Base-by-base conservation (phyloP, 1,284 basidiomycete genomes). In the Neotropicomus parvogracilis region DNA sequence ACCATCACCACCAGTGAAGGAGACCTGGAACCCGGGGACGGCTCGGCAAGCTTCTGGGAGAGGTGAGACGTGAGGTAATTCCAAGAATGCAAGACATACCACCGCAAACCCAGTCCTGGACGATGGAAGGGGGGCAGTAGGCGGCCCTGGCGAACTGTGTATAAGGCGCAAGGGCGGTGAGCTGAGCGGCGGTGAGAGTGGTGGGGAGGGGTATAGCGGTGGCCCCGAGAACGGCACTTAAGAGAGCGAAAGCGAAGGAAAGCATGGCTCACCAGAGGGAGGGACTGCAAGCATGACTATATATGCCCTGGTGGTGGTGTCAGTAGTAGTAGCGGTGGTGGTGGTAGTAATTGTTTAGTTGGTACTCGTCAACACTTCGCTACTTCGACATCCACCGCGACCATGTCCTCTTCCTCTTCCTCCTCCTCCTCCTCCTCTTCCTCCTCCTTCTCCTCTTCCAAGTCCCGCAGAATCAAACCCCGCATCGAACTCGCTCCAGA, bases 401-500 rank as follows among this genome's bases (percentile, higher is more conserved):
- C 26, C 38, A 65, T 62, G 61, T 55, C 63, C 14, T 17, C n/a
- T 8, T 41, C 32, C 41, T 7, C 10, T n/a, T 17, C 38, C 36
- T 5, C n/a, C 16, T 31, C 51, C n/a, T 17, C 40, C 4, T 28
- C 11, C 34, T 4, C 7, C 19, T 6, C 19, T n/a, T 8, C 13
- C 11, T 5, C 17, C 19, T 28, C 44, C 28, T 21, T 27, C 2
- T 16, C 44, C 2, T 41, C 53, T 9, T 2, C 41, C 33, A 62
- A 31, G 54, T 16, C 67, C 13, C 76, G 84, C 31, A 78, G 76
- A 47, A 78, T 82, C 60, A 85, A 82, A 55, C 73, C 75, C 21
- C 77, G 66, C 40, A 82, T 88, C 43, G 77, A 79, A 40, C 75
- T 85, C 38, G 78, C 83, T 2, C 72, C 81, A 10, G 80, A 84